Evolutionary conservation across 2,329 filamentous ascomycete genomes (phyloP).

Genomic region (Aspergillus pseudoglaucus): DNA sequence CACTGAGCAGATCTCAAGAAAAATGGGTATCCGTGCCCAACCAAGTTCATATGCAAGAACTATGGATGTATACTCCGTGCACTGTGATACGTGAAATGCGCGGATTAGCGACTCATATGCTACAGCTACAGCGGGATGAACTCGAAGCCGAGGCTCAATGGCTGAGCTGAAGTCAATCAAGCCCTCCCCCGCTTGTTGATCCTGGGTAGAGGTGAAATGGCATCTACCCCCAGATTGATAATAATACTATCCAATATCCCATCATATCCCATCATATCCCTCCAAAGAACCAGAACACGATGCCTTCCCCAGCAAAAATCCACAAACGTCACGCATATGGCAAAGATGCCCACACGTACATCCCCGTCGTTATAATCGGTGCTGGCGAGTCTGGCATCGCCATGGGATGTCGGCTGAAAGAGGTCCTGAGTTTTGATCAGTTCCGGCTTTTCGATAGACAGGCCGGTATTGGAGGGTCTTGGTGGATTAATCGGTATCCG

Average conservation of each 20-base stretch:
- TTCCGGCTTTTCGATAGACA: constrained; percentile 57
- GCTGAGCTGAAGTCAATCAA: too few relatives aligned
- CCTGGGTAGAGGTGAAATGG: too few relatives aligned
- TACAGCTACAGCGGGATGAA: too few relatives aligned
- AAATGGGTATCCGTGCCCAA: too few relatives aligned
- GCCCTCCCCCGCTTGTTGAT: too few relatives aligned
- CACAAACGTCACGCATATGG: constrained; percentile 34
- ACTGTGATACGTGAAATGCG: neutral
- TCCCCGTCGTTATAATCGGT: constrained; percentile 53
- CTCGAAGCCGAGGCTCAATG: neutral
- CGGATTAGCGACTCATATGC: neutral
- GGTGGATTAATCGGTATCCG: constrained; percentile 58
- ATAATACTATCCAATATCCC: neutral
- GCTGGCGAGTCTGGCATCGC: constrained; percentile 58
- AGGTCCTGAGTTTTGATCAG: constrained; percentile 53
- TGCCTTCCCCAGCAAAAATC: constrained; percentile 28
- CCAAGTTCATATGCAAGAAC: too few relatives aligned
- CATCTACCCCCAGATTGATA: neutral
- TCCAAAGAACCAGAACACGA: constrained; percentile 12
- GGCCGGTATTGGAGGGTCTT: constrained; percentile 55
- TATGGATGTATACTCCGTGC: too few relatives aligned
- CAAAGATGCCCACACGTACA: constrained; percentile 38
- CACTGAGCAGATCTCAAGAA: too few relatives aligned
- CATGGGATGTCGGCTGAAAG: constrained; percentile 53
- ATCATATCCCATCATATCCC: neutral